phyloP scores from a whole-genome alignment of 495 filamentous ascomycete species.

The Polyplosphaeria fusca region DNA sequence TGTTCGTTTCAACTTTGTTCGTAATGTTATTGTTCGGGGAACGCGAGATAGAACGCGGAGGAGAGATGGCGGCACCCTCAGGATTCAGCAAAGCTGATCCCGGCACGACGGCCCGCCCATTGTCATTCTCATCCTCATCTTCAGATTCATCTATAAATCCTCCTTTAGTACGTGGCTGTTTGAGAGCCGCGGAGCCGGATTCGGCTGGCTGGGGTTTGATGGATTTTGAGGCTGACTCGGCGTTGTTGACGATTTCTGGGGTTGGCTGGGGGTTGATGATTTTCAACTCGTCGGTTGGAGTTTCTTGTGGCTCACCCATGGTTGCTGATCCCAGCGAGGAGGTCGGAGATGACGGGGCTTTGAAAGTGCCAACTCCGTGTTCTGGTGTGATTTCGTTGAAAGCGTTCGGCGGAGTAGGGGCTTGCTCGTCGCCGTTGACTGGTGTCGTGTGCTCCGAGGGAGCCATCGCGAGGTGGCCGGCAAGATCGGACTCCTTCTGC shows the following conservation, averaged over 20 bases:
- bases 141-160: conserved; percentile 76
- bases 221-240: no score
- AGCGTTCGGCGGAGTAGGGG: conserved; percentile 41
- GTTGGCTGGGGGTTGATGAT: no score
- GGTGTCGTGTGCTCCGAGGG: conserved; percentile 16
- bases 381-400: conserved; percentile 1
- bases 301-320: conserved; percentile 13
- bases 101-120: conserved; percentile 45
- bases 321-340: conserved; percentile 24
- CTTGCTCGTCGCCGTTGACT: conserved; percentile 35
- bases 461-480: conserved; percentile 18
- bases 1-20: no score
- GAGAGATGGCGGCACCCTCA: conserved; percentile 27
- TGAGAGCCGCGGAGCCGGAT: conserved; percentile 16
- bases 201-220: conserved; percentile 20
- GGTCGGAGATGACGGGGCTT: neutral
- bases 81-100: conserved; percentile 37
- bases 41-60: conserved; percentile 53
- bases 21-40: conserved; percentile 60
- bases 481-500: conserved; percentile 39
- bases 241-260: no score
- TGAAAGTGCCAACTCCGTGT: neutral
- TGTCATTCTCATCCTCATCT: conserved; percentile 50
- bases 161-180: conserved; percentile 67
- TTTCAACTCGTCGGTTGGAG: conserved; percentile 8